Base-by-base conservation (phyloP, 805 yeast species). In the Nakazawaea sp. region DNA sequence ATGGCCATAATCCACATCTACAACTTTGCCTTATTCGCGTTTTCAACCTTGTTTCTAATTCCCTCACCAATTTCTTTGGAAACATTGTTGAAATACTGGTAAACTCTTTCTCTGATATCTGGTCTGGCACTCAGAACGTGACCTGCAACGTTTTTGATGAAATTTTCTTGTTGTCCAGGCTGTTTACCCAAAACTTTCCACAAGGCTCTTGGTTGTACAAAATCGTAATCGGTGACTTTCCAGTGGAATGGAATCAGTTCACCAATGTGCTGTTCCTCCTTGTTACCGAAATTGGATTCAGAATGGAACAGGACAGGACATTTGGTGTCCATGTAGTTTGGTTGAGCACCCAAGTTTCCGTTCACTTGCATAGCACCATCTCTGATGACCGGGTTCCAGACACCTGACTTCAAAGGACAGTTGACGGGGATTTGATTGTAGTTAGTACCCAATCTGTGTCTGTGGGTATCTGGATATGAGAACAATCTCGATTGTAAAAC, bases 401-500 rank as follows among this genome's bases (percentile, higher is more conserved):
- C 65, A 36, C 61, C 61, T 3, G 71, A 59, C 18, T 73, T 76
- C 44, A 71, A 64, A 41, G 96, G 95, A 60, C 94, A 82, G 59
- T 86, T 86, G 49, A 84, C 88, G n/a, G 96, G 96, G 41, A 86
- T 80, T 61, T 83, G 90, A 33, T 73, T 70, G 61, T 81, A 86
- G 64, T 86, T 83, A 27, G 76, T 68, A 36, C 85, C 85, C 54
- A 84, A 63, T 62, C 94, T 73, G 65, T 84, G 82, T 59, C 94
- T 79, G 55, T 82, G 90, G 20, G 94, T 84, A 59, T 84, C 94
- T 37, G 89, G 79, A 63, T 84, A 84, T 1, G 90, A 80, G 59
- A 81, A 84, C 51, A 84, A 66, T 62, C 94, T 74, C 9, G 88
- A 75, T 58, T 84, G 92, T 52, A 84, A 67, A 25, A 84, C 90